phyloP scores from a whole-genome alignment of 2,329 filamentous ascomycete species.

The Beauveria rudraprayagi region DNA sequence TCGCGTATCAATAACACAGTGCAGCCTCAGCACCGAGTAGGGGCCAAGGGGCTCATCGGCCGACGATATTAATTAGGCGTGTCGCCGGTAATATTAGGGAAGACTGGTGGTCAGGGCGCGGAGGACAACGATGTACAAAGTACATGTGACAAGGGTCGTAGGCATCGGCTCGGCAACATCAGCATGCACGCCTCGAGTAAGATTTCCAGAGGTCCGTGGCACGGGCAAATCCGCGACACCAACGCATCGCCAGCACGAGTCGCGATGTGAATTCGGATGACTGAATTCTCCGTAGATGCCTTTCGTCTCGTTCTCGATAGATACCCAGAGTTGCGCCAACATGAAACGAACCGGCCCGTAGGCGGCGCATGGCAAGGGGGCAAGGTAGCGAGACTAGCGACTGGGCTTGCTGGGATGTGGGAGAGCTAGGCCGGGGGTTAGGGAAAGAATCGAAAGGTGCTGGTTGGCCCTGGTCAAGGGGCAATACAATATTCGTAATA shows the following conservation, averaged over 20 bases:
- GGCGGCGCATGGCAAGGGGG: not conserved
- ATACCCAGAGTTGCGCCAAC: not conserved
- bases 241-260: too few relatives aligned
- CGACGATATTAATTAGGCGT: not conserved
- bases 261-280: not conserved
- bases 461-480: constrained; percentile 7
- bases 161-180: not conserved
- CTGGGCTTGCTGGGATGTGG: constrained; percentile 1
- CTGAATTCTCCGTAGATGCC: not conserved
- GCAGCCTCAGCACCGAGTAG: not conserved
- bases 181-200: not conserved
- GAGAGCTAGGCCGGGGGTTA: not conserved
- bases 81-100: not conserved
- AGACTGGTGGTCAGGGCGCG: not conserved
- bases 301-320: constrained; percentile 3
- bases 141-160: not conserved
- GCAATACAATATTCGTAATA: not conserved
- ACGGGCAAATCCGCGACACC: too few relatives aligned
- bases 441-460: not conserved
- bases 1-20: not conserved
- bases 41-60: not conserved
- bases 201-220: too few relatives aligned
- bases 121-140: not conserved
- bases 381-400: constrained; percentile 6
- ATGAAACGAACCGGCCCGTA: constrained; percentile 10